A percentile compares a stretch with the other conserved stretches of the same genome.
Conservation (phyloP, 225 moss, liverwort and hornwort species). For the Marchantia polymorpha region DNA sequence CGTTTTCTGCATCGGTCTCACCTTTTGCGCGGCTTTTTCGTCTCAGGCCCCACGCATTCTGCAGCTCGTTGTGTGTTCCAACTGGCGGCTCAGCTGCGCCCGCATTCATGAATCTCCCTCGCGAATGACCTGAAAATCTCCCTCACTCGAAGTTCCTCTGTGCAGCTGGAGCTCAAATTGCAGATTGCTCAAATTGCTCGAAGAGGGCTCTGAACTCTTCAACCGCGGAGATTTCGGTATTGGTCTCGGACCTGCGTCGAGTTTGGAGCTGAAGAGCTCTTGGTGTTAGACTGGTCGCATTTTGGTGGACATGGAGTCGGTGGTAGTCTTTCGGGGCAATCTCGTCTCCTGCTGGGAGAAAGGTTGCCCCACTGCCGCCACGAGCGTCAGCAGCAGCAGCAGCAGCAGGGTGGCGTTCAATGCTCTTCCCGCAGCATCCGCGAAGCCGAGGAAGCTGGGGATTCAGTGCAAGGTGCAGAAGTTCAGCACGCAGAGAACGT, state of each 20-base stretch:
- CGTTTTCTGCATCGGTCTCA: neutral
- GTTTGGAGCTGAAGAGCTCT: neutral
- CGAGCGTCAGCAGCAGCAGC: too few species aligned
- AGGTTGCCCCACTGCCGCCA: too few species aligned
- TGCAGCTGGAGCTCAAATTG: neutral
- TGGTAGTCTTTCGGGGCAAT: neutral
- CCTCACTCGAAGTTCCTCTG: neutral
- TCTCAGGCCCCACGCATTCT: constrained; percentile 1
- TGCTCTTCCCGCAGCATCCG: neutral
- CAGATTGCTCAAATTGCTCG: too few species aligned
- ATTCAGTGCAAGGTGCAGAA: neutral
- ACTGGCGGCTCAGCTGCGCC: neutral
- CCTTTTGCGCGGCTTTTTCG: neutral
- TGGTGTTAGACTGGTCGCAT: neutral
- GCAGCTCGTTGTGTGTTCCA: neutral
- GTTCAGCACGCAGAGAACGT: neutral
- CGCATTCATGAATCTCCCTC: neutral
- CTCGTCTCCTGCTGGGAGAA: neutral
- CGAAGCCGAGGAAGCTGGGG: neutral
- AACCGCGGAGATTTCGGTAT: too few species aligned
- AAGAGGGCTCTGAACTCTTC: too few species aligned
- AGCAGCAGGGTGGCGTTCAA: neutral
- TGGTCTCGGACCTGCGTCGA: neutral
- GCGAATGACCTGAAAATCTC: neutral
- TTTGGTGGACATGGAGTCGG: neutral